phyloP scores from a whole-genome alignment of 2,329 filamentous ascomycete species.

The Sporothrix variecibatus region DNA sequence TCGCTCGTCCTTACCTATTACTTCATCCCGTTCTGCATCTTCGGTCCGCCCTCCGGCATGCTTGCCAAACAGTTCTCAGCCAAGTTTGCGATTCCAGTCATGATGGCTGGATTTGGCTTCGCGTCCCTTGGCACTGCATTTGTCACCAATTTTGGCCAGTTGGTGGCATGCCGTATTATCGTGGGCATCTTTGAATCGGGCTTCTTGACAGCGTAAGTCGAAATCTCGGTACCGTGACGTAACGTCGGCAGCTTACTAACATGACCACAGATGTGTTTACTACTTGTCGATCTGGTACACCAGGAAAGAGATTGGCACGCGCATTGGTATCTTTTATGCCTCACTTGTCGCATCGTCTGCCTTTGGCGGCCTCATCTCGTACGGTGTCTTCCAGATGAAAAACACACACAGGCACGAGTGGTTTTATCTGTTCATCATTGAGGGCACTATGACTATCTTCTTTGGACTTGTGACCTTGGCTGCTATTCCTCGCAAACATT shows the following conservation, averaged over 20 bases:
- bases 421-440: not conserved
- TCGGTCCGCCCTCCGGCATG: not conserved
- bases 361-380: not conserved
- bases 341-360: not conserved
- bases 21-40: not conserved
- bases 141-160: not conserved
- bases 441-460: not conserved
- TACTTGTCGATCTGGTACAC: not conserved
- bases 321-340: not conserved
- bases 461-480: not conserved
- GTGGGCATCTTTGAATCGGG: not conserved
- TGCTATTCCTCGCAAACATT: not conserved
- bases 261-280: not conserved
- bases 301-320: not conserved
- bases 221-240: not conserved
- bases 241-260: not conserved
- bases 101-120: not conserved
- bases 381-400: not conserved
- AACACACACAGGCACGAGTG: not conserved
- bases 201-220: not conserved
- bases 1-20: not conserved
- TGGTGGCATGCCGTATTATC: not conserved
- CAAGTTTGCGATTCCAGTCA: not conserved
- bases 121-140: not conserved
- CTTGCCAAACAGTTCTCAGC: not conserved